Percentiles rank a stretch among this genome's conserved stretches.
These are phyloP conservation scores for Corymbia calophylla DNA, from an alignment of 441 rosid species.

Conservation along the genomic window DNA sequence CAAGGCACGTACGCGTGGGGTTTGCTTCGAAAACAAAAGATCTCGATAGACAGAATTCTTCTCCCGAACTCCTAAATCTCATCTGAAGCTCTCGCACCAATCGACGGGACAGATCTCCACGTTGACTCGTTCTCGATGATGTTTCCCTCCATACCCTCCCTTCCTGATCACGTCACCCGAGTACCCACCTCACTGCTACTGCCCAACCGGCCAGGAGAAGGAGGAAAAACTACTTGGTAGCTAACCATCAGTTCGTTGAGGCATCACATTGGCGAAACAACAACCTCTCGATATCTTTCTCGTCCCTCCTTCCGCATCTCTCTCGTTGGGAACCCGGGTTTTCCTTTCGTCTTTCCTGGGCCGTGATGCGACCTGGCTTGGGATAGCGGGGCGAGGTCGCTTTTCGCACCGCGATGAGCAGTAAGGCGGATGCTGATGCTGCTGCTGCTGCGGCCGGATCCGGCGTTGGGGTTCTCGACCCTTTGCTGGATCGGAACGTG, in stretches of 20 bases:
- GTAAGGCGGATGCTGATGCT: background rate
- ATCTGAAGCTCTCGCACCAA: background rate
- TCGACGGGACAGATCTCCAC: background rate
- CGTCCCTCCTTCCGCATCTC: background rate
- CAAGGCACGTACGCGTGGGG: background rate
- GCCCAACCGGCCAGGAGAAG: background rate
- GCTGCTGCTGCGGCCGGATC: background rate
- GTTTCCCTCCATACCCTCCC: background rate
- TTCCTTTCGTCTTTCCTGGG: background rate
- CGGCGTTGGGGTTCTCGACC: constrained; percentile 18
- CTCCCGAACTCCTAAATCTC: background rate
- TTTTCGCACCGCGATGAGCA: background rate
- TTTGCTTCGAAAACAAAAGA: background rate
- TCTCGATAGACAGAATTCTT: background rate
- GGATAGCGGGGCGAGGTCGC: background rate
- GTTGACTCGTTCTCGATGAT: background rate
- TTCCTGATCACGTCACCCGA: background rate
- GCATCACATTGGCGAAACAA: background rate
- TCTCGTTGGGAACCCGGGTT: background rate
- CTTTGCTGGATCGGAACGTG: constrained; percentile 34
- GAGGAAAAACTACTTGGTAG: background rate
- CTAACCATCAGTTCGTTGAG: background rate
- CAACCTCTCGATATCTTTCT: background rate
- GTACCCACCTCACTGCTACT: background rate
- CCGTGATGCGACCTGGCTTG: background rate